Percentiles rank a stretch among this genome's conserved stretches.
Conservation (phyloP, 176 grass and related monocot genomes). For the Aechmea fasciata region DNA sequence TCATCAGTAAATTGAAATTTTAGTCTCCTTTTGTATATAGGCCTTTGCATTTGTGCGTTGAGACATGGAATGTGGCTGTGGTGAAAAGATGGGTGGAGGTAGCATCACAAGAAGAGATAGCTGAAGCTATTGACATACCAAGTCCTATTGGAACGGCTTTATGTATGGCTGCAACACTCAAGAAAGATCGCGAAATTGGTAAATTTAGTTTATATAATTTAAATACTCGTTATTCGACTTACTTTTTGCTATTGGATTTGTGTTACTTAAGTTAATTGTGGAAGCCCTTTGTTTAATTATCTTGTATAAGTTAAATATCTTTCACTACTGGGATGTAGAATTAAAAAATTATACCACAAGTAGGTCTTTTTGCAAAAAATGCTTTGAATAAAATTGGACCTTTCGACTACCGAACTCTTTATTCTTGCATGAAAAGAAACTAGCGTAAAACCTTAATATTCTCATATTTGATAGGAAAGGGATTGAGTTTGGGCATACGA, state of each 20-base stretch:
- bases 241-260: not conserved
- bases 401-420: too few species aligned
- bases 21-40: constrained; percentile 34
- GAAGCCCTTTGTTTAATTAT: too few species aligned
- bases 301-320: too few species aligned
- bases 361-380: too few species aligned
- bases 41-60: constrained; percentile 91
- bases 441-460: too few species aligned
- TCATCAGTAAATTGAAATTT: constrained; percentile 18
- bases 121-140: constrained; percentile 68
- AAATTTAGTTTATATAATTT: constrained; percentile 13
- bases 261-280: too few species aligned
- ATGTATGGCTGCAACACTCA: constrained; percentile 95
- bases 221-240: not conserved
- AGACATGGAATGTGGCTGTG: constrained; percentile 77
- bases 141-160: constrained; percentile 73
- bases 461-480: too few species aligned
- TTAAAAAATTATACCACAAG: too few species aligned
- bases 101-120: constrained; percentile 65
- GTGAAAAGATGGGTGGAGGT: constrained; percentile 84
- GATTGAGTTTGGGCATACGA: too few species aligned
- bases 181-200: constrained; percentile 96
- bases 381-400: too few species aligned
- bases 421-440: too few species aligned
- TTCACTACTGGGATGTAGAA: too few species aligned